These are phyloP conservation scores for Chiua virens DNA, from an alignment of 768 basidiomycete species.

Conservation along the genomic window DNA sequence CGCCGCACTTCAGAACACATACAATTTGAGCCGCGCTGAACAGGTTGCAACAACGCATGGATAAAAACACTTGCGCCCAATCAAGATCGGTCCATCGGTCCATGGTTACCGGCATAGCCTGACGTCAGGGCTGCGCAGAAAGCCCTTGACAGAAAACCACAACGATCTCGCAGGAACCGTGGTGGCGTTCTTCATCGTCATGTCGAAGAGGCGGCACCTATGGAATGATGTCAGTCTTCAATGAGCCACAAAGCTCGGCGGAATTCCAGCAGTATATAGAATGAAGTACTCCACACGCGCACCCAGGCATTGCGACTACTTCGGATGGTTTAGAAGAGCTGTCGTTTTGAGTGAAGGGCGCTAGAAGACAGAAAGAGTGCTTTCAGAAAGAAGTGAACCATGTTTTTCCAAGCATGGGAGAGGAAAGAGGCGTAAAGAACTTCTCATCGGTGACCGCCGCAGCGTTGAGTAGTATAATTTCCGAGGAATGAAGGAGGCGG, in stretches of 20 bases:
- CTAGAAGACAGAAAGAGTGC: slow-evolving; percentile 10
- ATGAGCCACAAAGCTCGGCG: slow-evolving; percentile 13
- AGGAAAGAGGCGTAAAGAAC: slow-evolving; percentile 5
- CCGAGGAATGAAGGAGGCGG: slow-evolving; percentile 26
- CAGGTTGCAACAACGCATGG: too few species aligned
- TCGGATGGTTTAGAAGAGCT: slow-evolving; percentile 10
- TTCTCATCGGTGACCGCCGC: slow-evolving; percentile 11
- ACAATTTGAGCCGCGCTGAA: too few species aligned
- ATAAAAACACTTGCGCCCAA: not conserved
- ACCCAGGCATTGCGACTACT: slow-evolving; percentile 10
- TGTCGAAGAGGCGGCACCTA: slow-evolving; percentile 15
- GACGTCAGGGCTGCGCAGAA: slow-evolving; percentile 29
- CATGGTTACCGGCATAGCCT: slow-evolving; percentile 6
- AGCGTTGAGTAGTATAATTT: slow-evolving; percentile 22
- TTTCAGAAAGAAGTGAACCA: slow-evolving; percentile 7
- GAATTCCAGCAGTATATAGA: slow-evolving; percentile 7
- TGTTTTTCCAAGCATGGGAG: not conserved
- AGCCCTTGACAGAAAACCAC: slow-evolving; percentile 12
- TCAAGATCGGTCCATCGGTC: not conserved
- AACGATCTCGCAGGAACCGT: slow-evolving; percentile 5
- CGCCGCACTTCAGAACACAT: not conserved
- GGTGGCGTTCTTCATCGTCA: slow-evolving; percentile 7
- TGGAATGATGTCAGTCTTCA: slow-evolving; percentile 25
- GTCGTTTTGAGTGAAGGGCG: not conserved
- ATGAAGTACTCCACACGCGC: slow-evolving; percentile 18